A percentile compares a stretch with the other conserved stretches of the same genome.
phyloP scores from a whole-genome alignment of 2,329 filamentous ascomycete genomes.

The Colletotrichum sp. region DNA sequence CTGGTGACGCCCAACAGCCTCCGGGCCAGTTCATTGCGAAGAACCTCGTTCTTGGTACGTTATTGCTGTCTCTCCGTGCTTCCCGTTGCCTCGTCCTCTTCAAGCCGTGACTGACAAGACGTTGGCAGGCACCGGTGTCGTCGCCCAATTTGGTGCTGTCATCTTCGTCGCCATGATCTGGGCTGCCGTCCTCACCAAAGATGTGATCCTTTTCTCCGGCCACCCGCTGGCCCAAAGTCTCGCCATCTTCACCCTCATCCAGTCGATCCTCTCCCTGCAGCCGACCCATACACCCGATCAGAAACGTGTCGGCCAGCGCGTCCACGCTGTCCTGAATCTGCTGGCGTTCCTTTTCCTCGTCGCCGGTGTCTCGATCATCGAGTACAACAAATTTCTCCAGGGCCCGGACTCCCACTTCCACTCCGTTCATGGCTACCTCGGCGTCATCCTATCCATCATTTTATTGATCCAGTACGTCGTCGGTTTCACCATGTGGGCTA shows the following conservation, averaged over 20 bases:
- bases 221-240: slow-evolving; percentile 77
- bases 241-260: slow-evolving; percentile 75
- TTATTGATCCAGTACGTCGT: slow-evolving; percentile 77
- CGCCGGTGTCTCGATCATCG: slow-evolving; percentile 73
- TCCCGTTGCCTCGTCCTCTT: neutral
- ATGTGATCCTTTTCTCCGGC: slow-evolving; percentile 81
- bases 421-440: slow-evolving; percentile 81
- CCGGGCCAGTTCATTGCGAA: slow-evolving; percentile 66
- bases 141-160: slow-evolving; percentile 80
- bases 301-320: slow-evolving; percentile 65
- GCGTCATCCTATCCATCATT: slow-evolving; percentile 74
- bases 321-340: slow-evolving; percentile 75
- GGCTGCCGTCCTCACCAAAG: slow-evolving; percentile 73
- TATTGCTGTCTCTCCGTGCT: slow-evolving; percentile 47
- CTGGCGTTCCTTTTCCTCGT: slow-evolving; percentile 66
- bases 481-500: slow-evolving; percentile 83
- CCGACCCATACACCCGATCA: slow-evolving; percentile 80
- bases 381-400: slow-evolving; percentile 81
- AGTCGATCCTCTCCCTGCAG: slow-evolving; percentile 85
- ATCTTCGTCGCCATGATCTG: slow-evolving; percentile 80
- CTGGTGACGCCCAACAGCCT: slow-evolving; percentile 76
- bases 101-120: neutral
- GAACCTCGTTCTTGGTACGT: slow-evolving; percentile 78
- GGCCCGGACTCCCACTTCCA: slow-evolving; percentile 72
- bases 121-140: slow-evolving; percentile 73